Evolutionary conservation across 2,329 filamentous ascomycete species (phyloP).

Genomic region (Aureobasidium sp.): DNA sequence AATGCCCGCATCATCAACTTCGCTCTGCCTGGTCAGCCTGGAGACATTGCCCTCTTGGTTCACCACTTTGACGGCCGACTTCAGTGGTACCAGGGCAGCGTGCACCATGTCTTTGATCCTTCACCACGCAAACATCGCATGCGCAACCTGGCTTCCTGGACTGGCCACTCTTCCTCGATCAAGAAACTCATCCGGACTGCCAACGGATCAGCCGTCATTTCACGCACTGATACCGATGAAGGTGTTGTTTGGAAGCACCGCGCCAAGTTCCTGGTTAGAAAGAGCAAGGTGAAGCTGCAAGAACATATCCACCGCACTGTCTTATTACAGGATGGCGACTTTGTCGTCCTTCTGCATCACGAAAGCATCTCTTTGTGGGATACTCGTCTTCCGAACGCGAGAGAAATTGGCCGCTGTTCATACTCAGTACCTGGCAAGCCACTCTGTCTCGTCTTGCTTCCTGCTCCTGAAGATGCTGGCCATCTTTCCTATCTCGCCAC

Average conservation of each 20-base stretch:
- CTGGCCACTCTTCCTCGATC: slow-evolving; percentile 73
- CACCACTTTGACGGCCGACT: slow-evolving; percentile 84
- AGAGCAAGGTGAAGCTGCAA: slow-evolving; percentile 60
- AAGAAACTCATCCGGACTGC: slow-evolving; percentile 83
- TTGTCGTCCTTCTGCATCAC: slow-evolving; percentile 73
- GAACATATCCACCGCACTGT: slow-evolving; percentile 75
- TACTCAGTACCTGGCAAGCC: slow-evolving; percentile 63
- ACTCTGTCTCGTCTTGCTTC: slow-evolving; percentile 71
- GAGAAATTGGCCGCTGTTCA: slow-evolving; percentile 50
- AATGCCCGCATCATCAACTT: slow-evolving; percentile 69
- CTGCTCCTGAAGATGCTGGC: slow-evolving; percentile 52
- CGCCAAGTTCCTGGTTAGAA: slow-evolving; percentile 53
- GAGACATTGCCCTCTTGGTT: slow-evolving; percentile 50
- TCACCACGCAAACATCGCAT: slow-evolving; percentile 54
- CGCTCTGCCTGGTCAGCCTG: slow-evolving; percentile 6
- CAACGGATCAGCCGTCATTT: slow-evolving; percentile 71
- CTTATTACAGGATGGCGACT: slow-evolving; percentile 67
- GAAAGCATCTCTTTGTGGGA: slow-evolving; percentile 72
- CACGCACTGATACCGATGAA: slow-evolving; percentile 70
- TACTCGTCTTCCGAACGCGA: slow-evolving; percentile 54
- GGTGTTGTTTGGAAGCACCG: slow-evolving; percentile 76
- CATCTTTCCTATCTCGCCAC: slow-evolving; percentile 62
- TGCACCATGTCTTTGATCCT: slow-evolving; percentile 76
- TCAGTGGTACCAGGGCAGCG: slow-evolving; percentile 69
- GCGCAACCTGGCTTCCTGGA: slow-evolving; percentile 62